Percentiles rank a stretch among this genome's conserved stretches.
These are phyloP conservation scores for Ogataea haglerorum DNA, from an alignment of 805 yeast genomes.

Conservation along the genomic window DNA sequence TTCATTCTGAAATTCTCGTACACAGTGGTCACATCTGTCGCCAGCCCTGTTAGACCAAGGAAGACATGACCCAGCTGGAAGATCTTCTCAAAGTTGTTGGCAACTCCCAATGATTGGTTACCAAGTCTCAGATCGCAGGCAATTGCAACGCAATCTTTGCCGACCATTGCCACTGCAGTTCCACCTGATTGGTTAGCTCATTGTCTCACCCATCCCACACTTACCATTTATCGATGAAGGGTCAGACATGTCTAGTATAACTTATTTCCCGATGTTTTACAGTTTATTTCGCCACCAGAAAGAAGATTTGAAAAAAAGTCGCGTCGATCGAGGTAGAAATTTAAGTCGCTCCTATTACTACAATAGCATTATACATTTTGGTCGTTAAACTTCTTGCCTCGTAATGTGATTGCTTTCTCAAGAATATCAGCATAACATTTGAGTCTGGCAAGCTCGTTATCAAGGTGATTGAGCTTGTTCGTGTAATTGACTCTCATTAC, in stretches of 20 bases:
- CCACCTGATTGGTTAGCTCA: conserved; percentile 53
- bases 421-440: conserved; percentile 43
- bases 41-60: conserved; percentile 91
- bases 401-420: conserved; percentile 45
- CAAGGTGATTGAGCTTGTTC: conserved; percentile 40
- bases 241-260: conserved; percentile 53
- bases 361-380: not conserved
- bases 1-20: conserved; percentile 78
- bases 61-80: conserved; percentile 83
- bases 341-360: not conserved
- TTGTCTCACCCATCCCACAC: conserved; percentile 21
- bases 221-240: conserved; percentile 73
- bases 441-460: conserved; percentile 42
- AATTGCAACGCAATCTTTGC: conserved; percentile 97
- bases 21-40: conserved; percentile 87
- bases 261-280: conserved; percentile 28
- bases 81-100: conserved; percentile 91
- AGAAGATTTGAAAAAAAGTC: conserved; percentile 4
- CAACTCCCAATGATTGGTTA: conserved; percentile 84
- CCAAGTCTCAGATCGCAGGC: conserved; percentile 96
- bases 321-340: conserved; percentile 6
- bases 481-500: conserved; percentile 39
- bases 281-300: conserved; percentile 19
- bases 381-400: conserved; percentile 33
- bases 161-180: conserved; percentile 97